phyloP scores from a whole-genome alignment of 768 basidiomycete species.

The Panus rudis region DNA sequence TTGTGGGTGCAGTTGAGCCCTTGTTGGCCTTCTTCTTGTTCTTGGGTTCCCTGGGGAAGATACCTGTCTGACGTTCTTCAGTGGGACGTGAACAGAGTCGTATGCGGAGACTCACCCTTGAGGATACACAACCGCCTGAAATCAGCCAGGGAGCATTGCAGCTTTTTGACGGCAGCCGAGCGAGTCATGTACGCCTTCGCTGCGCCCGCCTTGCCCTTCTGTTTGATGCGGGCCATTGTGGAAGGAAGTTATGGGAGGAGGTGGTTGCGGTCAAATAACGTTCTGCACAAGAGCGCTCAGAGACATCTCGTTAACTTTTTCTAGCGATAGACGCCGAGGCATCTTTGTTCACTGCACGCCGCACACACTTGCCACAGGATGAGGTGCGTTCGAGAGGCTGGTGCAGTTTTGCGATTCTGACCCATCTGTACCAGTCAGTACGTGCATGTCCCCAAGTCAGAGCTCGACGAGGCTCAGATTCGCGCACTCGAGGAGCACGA shows the following conservation, averaged over 20 bases:
- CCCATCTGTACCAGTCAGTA: slow-evolving; percentile 67
- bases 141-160: slow-evolving; percentile 94
- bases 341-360: no score
- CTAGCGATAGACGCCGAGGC: no score
- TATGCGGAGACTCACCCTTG: slow-evolving; percentile 60
- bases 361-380: no score
- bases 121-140: slow-evolving; percentile 95
- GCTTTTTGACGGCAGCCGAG: slow-evolving; percentile 85
- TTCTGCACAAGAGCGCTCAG: no score
- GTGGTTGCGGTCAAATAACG: no score
- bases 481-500: slow-evolving; percentile 96
- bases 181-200: slow-evolving; percentile 90
- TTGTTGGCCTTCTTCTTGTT: slow-evolving; percentile 93
- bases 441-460: slow-evolving; percentile 93
- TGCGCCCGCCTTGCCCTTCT: slow-evolving; percentile 87
- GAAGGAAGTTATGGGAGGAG: slow-evolving; percentile 7
- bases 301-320: no score
- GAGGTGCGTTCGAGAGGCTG: not conserved
- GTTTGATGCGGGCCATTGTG: slow-evolving; percentile 67
- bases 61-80: slow-evolving; percentile 46
- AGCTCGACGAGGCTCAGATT: slow-evolving; percentile 94
- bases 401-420: not conserved
- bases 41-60: slow-evolving; percentile 94
- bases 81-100: slow-evolving; percentile 1
- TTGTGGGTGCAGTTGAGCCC: slow-evolving; percentile 92